Evolutionary conservation across 495 filamentous ascomycete species (phyloP).

Genomic region (Lepraria neglecta): DNA sequence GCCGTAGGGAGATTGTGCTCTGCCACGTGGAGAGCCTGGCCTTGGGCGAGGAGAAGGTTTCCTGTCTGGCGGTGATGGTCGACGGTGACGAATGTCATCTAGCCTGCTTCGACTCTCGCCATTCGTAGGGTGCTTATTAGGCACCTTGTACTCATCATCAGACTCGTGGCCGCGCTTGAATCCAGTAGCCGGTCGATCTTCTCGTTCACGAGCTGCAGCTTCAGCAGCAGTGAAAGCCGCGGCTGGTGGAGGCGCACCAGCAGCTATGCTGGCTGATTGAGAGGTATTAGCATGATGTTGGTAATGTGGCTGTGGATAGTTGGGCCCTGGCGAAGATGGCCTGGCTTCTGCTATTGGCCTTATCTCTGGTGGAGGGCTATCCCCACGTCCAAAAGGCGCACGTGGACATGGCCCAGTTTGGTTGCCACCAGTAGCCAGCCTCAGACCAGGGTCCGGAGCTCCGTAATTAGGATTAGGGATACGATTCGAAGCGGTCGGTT

Average conservation of each 20-base stretch:
- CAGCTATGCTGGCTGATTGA: slow-evolving; percentile 63
- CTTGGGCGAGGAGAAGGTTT: slow-evolving; percentile 51
- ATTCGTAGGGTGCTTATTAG: slow-evolving; percentile 74
- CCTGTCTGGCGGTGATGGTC: slow-evolving; percentile 57
- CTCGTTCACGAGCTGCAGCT: slow-evolving; percentile 67
- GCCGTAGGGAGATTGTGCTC: slow-evolving; percentile 21
- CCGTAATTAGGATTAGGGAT: slow-evolving; percentile 67
- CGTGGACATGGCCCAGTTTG: slow-evolving; percentile 39
- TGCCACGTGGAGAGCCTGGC: slow-evolving; percentile 22
- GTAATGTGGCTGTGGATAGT: slow-evolving; percentile 72
- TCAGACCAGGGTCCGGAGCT: slow-evolving; percentile 45
- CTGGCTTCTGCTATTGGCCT: slow-evolving; percentile 80
- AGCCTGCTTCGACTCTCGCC: slow-evolving; percentile 82
- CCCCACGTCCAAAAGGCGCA: slow-evolving; percentile 54
- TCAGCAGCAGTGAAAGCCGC: slow-evolving; percentile 68
- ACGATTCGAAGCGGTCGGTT: slow-evolving; percentile 49
- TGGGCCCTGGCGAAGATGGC: slow-evolving; percentile 74
- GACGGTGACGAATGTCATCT: slow-evolving; percentile 74
- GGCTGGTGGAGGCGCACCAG: slow-evolving; percentile 66
- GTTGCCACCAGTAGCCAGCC: slow-evolving; percentile 53
- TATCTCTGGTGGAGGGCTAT: slow-evolving; percentile 76
- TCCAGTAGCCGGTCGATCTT: slow-evolving; percentile 70
- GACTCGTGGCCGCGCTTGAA: slow-evolving; percentile 85
- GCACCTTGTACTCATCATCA: slow-evolving; percentile 62
- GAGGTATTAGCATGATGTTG: slow-evolving; percentile 63